A percentile compares a stretch with the other conserved stretches of the same genome.
phyloP scores from a whole-genome alignment of 345 rosid genomes.

The Aquilaria yunnanensis region DNA sequence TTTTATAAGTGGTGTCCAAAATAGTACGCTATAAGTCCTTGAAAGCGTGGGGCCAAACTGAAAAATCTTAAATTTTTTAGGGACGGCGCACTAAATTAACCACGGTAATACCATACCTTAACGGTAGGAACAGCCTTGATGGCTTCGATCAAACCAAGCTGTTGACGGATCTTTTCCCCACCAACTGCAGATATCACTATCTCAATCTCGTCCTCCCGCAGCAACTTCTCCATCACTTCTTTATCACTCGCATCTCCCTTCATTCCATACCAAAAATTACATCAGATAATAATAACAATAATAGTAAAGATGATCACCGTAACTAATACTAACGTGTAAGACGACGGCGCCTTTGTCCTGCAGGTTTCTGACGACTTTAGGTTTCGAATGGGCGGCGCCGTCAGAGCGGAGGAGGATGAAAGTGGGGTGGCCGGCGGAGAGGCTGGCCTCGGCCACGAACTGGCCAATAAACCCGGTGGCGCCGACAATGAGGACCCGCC shows the following conservation, averaged over 20 bases:
- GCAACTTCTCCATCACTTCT: conserved; percentile 38
- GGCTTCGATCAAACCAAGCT: conserved; percentile 39
- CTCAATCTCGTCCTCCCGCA: conserved; percentile 48
- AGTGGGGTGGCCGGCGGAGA: conserved; percentile 45
- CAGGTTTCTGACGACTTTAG: conserved; percentile 25
- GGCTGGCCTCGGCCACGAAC: conserved; percentile 50
- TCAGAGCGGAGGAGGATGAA: conserved; percentile 38
- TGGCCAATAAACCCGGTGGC: conserved; percentile 64
- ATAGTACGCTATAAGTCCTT: too few relatives aligned
- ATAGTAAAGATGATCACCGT: not conserved
- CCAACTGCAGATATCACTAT: conserved; percentile 51
- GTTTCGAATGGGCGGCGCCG: conserved; percentile 24
- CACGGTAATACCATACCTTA: conserved; percentile 29
- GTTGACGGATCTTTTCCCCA: conserved; percentile 32
- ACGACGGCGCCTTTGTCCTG: conserved; percentile 45
- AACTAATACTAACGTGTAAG: conserved; percentile 20
- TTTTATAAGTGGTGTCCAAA: too few relatives aligned
- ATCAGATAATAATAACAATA: not conserved
- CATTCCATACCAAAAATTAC: not conserved
- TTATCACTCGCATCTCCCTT: conserved; percentile 41
- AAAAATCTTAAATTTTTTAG: too few relatives aligned
- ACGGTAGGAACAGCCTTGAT: conserved; percentile 48
- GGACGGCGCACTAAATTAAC: too few relatives aligned
- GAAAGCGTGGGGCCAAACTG: too few relatives aligned
- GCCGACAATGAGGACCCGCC: conserved; percentile 50